phyloP scores from a whole-genome alignment of 2,329 filamentous ascomycete genomes.

The Xylaria sp. region DNA sequence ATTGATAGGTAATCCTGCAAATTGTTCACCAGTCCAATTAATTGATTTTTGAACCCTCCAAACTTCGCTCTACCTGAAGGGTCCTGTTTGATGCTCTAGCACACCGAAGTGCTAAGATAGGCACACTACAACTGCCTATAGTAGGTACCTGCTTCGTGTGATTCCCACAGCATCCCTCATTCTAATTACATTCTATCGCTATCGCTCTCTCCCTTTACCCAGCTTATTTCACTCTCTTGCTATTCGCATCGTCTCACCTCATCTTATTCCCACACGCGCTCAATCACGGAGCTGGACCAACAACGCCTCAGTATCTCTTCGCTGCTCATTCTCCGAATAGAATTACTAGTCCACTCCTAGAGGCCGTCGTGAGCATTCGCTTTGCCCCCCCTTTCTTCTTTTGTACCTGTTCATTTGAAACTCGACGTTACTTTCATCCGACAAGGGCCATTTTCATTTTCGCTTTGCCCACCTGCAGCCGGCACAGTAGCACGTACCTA shows the following conservation, averaged over 20 bases:
- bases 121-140: neutral
- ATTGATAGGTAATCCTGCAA: neutral
- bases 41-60: slow-evolving; percentile 8
- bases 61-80: neutral
- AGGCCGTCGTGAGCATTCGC: slow-evolving; percentile 22
- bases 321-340: slow-evolving; percentile 26
- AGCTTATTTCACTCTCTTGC: slow-evolving; percentile 18
- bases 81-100: neutral
- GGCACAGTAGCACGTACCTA: neutral
- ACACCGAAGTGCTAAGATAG: neutral
- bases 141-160: slow-evolving; percentile 1
- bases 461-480: slow-evolving; percentile 25
- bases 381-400: slow-evolving; percentile 26
- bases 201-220: slow-evolving; percentile 9
- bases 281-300: slow-evolving; percentile 33
- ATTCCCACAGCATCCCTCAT: slow-evolving; percentile 14
- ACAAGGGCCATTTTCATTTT: slow-evolving; percentile 28
- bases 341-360: slow-evolving; percentile 27
- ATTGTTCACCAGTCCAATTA: slow-evolving; percentile 16
- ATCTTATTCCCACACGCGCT: slow-evolving; percentile 29
- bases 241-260: slow-evolving; percentile 38
- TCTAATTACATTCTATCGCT: no score
- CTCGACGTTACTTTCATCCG: slow-evolving; percentile 21
- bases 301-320: slow-evolving; percentile 20
- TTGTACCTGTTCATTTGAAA: slow-evolving; percentile 34